Percentiles rank a stretch among this genome's conserved stretches.
Conservation (phyloP, 768 basidiomycete genomes). For the Tephrocybe sp. region DNA sequence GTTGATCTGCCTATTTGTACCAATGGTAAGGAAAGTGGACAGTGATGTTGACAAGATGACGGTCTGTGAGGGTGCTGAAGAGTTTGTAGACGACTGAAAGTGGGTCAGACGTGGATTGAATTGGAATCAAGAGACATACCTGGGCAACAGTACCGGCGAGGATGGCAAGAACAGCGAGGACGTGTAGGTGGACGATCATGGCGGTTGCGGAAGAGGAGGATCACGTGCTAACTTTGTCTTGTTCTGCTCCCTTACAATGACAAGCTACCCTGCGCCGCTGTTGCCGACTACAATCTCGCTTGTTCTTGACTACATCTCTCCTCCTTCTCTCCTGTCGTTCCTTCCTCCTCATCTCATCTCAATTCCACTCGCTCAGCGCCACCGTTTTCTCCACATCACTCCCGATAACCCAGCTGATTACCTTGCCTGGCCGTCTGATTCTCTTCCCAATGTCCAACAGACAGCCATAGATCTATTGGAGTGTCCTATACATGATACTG, state of each 20-base stretch:
- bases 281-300: conserved; percentile 37
- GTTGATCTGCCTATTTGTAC: conserved; percentile 39
- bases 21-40: conserved; percentile 35
- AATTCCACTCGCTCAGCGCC: conserved; percentile 57
- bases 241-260: not conserved
- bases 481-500: conserved; percentile 44
- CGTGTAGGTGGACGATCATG: conserved; percentile 17
- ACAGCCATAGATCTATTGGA: conserved; percentile 43
- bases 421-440: conserved; percentile 63
- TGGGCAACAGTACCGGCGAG: conserved; percentile 45
- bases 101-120: not conserved
- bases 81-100: conserved; percentile 8
- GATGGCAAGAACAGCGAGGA: conserved; percentile 36
- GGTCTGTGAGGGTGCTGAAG: conserved; percentile 26
- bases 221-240: conserved; percentile 10
- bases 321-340: conserved; percentile 46
- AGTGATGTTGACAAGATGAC: conserved; percentile 42
- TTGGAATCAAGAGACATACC: conserved; percentile 22
- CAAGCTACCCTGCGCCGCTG: conserved; percentile 10
- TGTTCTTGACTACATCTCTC: conserved; percentile 58
- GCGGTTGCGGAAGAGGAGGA: conserved; percentile 12
- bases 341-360: conserved; percentile 67
- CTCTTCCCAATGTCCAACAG: conserved; percentile 27
- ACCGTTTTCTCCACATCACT: conserved; percentile 59
- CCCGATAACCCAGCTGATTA: conserved; percentile 53